Conservation (phyloP, 768 basidiomycete genomes). For the Leccinellum luteum region DNA sequence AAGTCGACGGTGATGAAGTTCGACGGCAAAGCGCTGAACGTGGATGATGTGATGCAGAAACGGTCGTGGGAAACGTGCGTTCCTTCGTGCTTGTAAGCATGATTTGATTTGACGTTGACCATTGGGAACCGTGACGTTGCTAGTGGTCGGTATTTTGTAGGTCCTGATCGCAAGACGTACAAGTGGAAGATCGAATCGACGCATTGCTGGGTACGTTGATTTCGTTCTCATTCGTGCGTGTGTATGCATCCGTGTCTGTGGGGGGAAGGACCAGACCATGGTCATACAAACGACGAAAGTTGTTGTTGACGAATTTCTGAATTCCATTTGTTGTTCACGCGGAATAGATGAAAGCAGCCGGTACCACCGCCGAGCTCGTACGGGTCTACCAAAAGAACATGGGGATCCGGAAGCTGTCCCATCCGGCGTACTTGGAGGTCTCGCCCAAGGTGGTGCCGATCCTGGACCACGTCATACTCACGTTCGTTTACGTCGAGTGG, state of each 20-base stretch:
- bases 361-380: slow-evolving; percentile 16
- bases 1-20: slow-evolving; percentile 10
- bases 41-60: slow-evolving; percentile 10
- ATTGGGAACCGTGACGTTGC: neutral
- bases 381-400: slow-evolving; percentile 25
- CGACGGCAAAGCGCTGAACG: slow-evolving; percentile 11
- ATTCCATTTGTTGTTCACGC: neutral
- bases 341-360: slow-evolving; percentile 18
- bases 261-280: too few species aligned
- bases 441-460: slow-evolving; percentile 15
- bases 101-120: neutral
- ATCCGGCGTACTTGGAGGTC: slow-evolving; percentile 25
- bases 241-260: too few species aligned
- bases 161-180: slow-evolving; percentile 29
- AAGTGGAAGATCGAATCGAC: slow-evolving; percentile 31
- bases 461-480: slow-evolving; percentile 27
- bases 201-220: slow-evolving; percentile 24
- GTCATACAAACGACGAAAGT: too few species aligned
- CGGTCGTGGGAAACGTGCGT: slow-evolving; percentile 20
- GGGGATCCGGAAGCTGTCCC: slow-evolving; percentile 15
- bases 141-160: slow-evolving; percentile 34
- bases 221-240: neutral
- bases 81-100: neutral
- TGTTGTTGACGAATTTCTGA: neutral
- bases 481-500: slow-evolving; percentile 23